Conservation (phyloP, 179 eudicot genomes). For the Actinidia polygama region DNA sequence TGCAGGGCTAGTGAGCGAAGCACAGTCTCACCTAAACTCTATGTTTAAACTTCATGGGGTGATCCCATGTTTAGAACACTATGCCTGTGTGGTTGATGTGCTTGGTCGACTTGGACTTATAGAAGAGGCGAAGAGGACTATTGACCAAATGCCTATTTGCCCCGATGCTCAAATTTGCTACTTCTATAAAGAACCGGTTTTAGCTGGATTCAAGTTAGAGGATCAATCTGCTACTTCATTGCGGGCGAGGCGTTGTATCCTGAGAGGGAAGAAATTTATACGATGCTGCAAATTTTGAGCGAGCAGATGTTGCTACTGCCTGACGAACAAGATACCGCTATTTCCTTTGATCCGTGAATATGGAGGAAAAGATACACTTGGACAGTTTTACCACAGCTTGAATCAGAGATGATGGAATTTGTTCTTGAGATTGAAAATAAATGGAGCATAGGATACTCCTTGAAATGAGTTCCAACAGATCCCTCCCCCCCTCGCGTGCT, state of each 20-base stretch:
- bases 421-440: neutral
- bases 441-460: neutral
- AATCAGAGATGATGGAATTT: neutral
- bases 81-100: conserved; percentile 44
- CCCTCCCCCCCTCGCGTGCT: neutral
- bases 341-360: neutral
- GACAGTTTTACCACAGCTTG: neutral
- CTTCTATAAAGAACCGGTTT: conserved; percentile 30
- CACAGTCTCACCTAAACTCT: conserved; percentile 29
- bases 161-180: conserved; percentile 44
- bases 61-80: conserved; percentile 43
- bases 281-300: conserved; percentile 13
- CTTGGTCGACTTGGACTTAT: conserved; percentile 43
- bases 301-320: conserved; percentile 17
- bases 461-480: neutral
- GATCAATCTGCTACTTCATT: conserved; percentile 24
- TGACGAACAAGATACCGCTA: neutral
- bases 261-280: neutral
- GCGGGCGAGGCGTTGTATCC: conserved; percentile 24
- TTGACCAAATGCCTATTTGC: conserved; percentile 37
- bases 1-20: conserved; percentile 42
- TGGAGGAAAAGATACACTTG: neutral
- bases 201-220: conserved; percentile 40
- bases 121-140: conserved; percentile 38
- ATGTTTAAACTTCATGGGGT: conserved; percentile 35